Conservation (phyloP, 495 filamentous ascomycete species). For the Penicillium canariense region DNA sequence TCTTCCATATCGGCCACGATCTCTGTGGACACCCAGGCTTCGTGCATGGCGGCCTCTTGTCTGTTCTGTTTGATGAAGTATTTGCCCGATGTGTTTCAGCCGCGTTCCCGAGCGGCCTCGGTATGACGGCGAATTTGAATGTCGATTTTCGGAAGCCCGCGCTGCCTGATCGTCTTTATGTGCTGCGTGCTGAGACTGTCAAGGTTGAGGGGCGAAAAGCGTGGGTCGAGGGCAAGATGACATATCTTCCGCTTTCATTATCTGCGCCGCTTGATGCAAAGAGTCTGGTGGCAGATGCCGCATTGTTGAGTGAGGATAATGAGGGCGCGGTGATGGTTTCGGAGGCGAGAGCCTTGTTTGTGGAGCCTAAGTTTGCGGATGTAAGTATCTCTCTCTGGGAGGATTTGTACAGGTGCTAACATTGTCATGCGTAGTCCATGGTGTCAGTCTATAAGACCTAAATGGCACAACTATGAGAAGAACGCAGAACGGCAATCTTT, state of each 20-base stretch:
- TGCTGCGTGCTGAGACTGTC: constrained; percentile 52
- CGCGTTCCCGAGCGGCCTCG: constrained; percentile 42
- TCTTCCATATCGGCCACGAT: constrained; percentile 39
- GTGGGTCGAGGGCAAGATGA: constrained; percentile 40
- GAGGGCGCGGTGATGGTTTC: constrained; percentile 61
- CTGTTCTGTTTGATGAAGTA: constrained; percentile 42
- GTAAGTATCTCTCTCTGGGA: constrained; percentile 30
- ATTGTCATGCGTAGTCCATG: constrained; percentile 31
- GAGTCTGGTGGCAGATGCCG: constrained; percentile 11
- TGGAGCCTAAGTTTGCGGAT: constrained; percentile 83
- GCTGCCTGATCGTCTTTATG: constrained; percentile 60
- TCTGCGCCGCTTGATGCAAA: neutral
- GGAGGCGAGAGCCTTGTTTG: constrained; percentile 79
- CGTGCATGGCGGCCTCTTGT: constrained; percentile 41
- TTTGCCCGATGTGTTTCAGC: constrained; percentile 42
- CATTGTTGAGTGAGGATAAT: constrained; percentile 34
- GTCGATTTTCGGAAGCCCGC: constrained; percentile 62
- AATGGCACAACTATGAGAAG: neutral
- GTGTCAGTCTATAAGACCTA: constrained; percentile 37
- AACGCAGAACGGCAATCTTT: neutral
- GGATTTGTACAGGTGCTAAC: constrained; percentile 12
- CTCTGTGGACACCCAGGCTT: constrained; percentile 42
- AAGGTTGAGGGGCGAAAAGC: constrained; percentile 43
- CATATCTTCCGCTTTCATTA: constrained; percentile 25
- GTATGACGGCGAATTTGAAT: constrained; percentile 63